phyloP scores from a whole-genome alignment of 345 rosid genomes.

The Populus simonii region DNA sequence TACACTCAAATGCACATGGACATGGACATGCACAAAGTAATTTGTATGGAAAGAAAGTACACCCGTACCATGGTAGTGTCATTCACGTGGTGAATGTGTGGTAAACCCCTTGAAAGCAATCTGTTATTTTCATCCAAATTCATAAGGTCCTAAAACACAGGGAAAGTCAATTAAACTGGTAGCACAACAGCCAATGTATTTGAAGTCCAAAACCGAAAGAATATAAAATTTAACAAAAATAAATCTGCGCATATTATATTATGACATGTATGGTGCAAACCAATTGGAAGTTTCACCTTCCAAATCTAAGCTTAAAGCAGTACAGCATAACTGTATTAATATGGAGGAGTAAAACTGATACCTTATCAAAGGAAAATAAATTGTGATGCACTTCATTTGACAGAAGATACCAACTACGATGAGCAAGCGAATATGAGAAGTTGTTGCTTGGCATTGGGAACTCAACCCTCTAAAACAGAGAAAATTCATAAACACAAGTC shows the following conservation, averaged over 20 bases:
- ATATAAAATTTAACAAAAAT: background rate
- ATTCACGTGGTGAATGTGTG: constrained; percentile 72
- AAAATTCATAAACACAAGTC: constrained; percentile 28
- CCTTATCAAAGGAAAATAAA: constrained; percentile 81
- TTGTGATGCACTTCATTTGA: constrained; percentile 54
- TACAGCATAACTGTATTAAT: background rate
- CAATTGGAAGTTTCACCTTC: background rate
- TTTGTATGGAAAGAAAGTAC: constrained; percentile 4
- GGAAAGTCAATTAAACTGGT: constrained; percentile 1
- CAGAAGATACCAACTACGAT: constrained; percentile 77
- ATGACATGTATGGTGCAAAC: constrained; percentile 3
- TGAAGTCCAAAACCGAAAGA: background rate
- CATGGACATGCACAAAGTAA: background rate
- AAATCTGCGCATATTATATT: background rate
- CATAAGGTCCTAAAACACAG: constrained; percentile 67
- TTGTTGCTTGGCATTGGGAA: constrained; percentile 85
- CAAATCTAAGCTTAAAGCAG: background rate
- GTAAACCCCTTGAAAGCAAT: constrained; percentile 67
- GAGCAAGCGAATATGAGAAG: constrained; percentile 81
- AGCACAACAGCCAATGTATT: constrained; percentile 2
- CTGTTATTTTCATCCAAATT: constrained; percentile 66
- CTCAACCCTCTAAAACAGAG: constrained; percentile 68
- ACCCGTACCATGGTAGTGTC: constrained; percentile 67
- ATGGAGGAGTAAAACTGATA: constrained; percentile 15
- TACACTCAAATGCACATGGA: too few relatives aligned